Evolutionary conservation across 1,139 yeast species (phyloP).

Genomic region (Zygosaccharomyces pseudobailii): DNA sequence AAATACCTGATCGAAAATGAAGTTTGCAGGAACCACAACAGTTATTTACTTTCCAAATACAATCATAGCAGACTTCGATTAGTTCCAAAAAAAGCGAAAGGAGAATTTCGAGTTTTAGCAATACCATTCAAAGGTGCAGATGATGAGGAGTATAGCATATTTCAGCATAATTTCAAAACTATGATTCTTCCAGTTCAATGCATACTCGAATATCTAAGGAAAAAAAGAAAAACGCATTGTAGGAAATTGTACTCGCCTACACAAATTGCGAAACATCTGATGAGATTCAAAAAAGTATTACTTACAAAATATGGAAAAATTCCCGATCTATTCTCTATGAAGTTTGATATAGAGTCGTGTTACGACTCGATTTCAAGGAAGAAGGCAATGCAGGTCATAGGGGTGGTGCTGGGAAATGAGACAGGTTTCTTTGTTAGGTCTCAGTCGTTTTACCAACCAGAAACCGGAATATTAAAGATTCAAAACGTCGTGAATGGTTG

Average conservation of each 20-base stretch:
- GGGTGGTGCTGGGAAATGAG: constrained; percentile 16
- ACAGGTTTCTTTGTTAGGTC: constrained; percentile 23
- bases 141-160: constrained; percentile 29
- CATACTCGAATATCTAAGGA: constrained; percentile 30
- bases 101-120: constrained; percentile 55
- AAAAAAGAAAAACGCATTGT: constrained; percentile 21
- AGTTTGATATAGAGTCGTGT: constrained; percentile 75
- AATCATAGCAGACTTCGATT: constrained; percentile 41
- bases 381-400: constrained; percentile 37
- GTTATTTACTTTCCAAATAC: constrained; percentile 23
- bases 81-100: constrained; percentile 48
- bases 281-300: constrained; percentile 31
- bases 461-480: constrained; percentile 17
- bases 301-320: constrained; percentile 20
- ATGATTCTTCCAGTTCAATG: constrained; percentile 40
- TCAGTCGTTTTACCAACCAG: constrained; percentile 15
- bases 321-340: constrained; percentile 49
- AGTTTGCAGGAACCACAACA: constrained; percentile 28
- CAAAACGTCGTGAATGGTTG: constrained; percentile 24
- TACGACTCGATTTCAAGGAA: constrained; percentile 68
- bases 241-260: constrained; percentile 33
- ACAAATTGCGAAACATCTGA: constrained; percentile 35
- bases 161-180: constrained; percentile 29
- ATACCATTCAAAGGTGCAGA: constrained; percentile 42
- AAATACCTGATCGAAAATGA: constrained; percentile 32